Base-by-base conservation (phyloP, 257 asterid genomes). In the Solanum chiquidenum region DNA sequence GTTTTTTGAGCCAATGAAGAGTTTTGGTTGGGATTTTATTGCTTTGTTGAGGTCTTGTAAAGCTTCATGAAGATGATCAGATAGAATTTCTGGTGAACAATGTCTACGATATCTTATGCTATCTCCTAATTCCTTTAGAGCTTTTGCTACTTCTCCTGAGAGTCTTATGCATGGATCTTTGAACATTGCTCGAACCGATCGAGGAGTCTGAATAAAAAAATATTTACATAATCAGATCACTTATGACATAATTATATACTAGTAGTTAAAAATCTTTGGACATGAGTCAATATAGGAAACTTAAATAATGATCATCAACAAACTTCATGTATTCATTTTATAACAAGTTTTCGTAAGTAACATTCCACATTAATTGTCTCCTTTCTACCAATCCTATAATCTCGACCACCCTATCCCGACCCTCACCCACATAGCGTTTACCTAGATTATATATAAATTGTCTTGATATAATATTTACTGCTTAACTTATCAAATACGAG, bases 41-140 rank as follows among this genome's bases (percentile, higher is more conserved):
- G 98, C 96, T 1, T 91, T 90, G 80, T 95, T 93, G 3, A 97
- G 98, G 90, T 97, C 99, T 9, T 94, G 98, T 25, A 97, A 89
- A 88, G 98, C 98, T 88, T 97, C 89, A 86, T 97, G 98, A 64
- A 97, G 98, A 88, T 95, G 98, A 90, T 97, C 98, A 34, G 99
- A 97, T 12, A 97, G 96, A 49, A 95, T 93, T 88, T 89, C 94
- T 0, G 99, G 99, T 8, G 99, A 93, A 93, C 97, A 94, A 20
- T 95, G 98, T 33, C 98, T 93, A 12, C 89, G 96, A 37, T 94
- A 88, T 87, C 93, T 88, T 42, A 97, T 93, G 92, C 98, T 95
- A 80, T 93, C 94, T 0, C 98, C 98, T 20, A 97, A 93, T 71
- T 95, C 99, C 72, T 88, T 66, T 27, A 97, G 73, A 29, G 98